phyloP scores from a whole-genome alignment of 441 rosid species.

The Breynia disticha region DNA sequence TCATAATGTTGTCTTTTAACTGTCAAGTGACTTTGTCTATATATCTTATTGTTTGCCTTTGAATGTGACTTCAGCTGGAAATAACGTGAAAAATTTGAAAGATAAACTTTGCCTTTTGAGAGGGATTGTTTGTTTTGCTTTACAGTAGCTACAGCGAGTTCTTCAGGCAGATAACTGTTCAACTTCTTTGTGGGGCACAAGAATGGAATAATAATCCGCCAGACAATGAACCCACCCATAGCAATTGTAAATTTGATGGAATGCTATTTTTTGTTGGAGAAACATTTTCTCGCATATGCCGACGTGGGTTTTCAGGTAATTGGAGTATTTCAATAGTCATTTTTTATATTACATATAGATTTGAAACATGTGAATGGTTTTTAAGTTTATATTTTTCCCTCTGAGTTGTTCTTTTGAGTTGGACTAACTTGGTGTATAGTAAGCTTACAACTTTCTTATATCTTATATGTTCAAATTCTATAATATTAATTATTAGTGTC shows the following conservation, averaged over 20 bases:
- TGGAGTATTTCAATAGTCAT: slow-evolving; percentile 8
- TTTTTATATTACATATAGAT: too few species aligned
- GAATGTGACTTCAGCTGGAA: too few species aligned
- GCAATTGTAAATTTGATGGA: slow-evolving; percentile 24
- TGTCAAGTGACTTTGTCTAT: too few species aligned
- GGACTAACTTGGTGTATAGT: too few species aligned
- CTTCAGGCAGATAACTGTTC: slow-evolving; percentile 64
- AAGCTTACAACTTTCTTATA: too few species aligned
- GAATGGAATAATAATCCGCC: slow-evolving; percentile 18
- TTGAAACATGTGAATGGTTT: too few species aligned
- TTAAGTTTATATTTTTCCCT: too few species aligned
- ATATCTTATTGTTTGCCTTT: too few species aligned
- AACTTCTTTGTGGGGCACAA: slow-evolving; percentile 49
- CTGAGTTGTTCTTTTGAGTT: too few species aligned
- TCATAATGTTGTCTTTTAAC: neutral
- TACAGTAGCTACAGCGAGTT: slow-evolving; percentile 46
- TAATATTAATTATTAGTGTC: neutral
- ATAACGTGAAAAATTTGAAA: too few species aligned
- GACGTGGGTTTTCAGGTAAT: slow-evolving; percentile 93
- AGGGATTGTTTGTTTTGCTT: slow-evolving; percentile 36
- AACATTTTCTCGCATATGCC: slow-evolving; percentile 70
- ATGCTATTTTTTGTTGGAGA: slow-evolving; percentile 55
- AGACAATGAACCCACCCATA: slow-evolving; percentile 20
- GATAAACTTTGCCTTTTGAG: neutral
- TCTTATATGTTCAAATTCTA: neutral